Evolutionary conservation across 306 rosid genomes (phyloP).

Genomic region (Fagus crenata): DNA sequence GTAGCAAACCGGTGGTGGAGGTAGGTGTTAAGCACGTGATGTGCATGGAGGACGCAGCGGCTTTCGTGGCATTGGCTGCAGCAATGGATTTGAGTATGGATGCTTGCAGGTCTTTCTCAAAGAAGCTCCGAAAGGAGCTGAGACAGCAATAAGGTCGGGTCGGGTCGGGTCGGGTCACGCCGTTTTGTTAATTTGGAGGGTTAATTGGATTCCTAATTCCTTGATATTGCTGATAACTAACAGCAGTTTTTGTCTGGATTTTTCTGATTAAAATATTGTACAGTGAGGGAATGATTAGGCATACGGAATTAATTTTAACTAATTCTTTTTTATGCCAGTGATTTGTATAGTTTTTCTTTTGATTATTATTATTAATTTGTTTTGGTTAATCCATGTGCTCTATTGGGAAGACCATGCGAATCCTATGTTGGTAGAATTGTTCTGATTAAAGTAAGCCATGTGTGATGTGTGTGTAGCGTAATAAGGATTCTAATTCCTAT

Average conservation of each 20-base stretch:
- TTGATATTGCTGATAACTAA: not conserved
- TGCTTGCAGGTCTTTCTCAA: conserved; percentile 56
- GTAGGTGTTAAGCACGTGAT: conserved; percentile 57
- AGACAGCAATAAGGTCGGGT: conserved; percentile 44
- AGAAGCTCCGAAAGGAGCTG: conserved; percentile 55
- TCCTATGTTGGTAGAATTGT: too few relatives aligned
- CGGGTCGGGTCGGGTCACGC: conserved; percentile 29
- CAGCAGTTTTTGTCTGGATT: conserved; percentile 29
- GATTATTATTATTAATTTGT: not conserved
- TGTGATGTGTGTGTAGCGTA: too few relatives aligned
- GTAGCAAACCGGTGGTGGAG: conserved; percentile 59
- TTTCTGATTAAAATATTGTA: not conserved
- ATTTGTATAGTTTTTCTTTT: not conserved
- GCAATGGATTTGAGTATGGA: conserved; percentile 64
- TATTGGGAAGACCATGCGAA: too few relatives aligned
- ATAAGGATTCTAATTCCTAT: too few relatives aligned
- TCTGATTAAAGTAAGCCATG: too few relatives aligned
- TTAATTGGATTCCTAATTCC: too few relatives aligned
- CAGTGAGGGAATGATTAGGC: conserved; percentile 30
- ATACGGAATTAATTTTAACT: not conserved
- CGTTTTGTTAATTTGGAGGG: not conserved
- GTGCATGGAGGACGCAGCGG: conserved; percentile 61
- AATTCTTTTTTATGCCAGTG: not conserved
- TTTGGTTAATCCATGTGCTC: too few relatives aligned
- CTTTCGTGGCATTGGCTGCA: conserved; percentile 54